Base-by-base conservation (phyloP, 352 stramenopile species). In the Blastocystis sp. region DNA sequence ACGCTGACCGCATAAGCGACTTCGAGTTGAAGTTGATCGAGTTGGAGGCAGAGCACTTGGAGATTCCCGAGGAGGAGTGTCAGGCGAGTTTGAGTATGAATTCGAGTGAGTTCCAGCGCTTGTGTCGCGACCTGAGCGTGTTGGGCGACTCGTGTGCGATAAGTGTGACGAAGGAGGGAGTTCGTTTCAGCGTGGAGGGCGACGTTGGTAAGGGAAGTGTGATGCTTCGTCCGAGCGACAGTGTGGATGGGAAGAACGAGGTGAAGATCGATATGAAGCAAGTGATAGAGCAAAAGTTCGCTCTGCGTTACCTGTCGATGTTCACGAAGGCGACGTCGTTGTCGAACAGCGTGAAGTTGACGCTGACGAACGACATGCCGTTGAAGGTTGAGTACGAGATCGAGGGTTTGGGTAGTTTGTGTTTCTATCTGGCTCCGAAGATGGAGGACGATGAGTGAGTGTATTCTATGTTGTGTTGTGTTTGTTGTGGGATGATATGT, bases 1-100 rank as follows among this genome's bases (percentile, higher is more conserved):
- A 94, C 29, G 94, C 95, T 67, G 95, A 98, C 90, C 92, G 95
- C 74, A 96, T 98, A 29, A 97, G 95, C 63, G 95, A 98, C 88
- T 98, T 98, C 91, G 98, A 98, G 91, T 93, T 99, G 77, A 99
- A 99, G 94, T 94, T 99, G 66, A 99, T 99, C 67, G 97, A 98
- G 92, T 99, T 99, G 94, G 97, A 99, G 91, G 96, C 93, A 81
- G 97, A 99, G 91, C 96, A 98, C 92, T 92, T 99, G 51, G 96
- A 96, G 59, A 99, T 99, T 90, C 97, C 97, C 2, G 96, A 98
- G 77, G 98, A 96, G 24, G 96, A 98, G 91, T 99, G 99, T 94
- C 97, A 98, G 90, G 96, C 95, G 66, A 95, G 93, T 2, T 94
- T 97, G 76, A 94, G 93, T 79, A 92, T 93, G 35, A 35, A 16